A percentile compares a stretch with the other conserved stretches of the same genome.
Conservation (phyloP, 2,329 filamentous ascomycete genomes). For the Claviceps maximensis region DNA sequence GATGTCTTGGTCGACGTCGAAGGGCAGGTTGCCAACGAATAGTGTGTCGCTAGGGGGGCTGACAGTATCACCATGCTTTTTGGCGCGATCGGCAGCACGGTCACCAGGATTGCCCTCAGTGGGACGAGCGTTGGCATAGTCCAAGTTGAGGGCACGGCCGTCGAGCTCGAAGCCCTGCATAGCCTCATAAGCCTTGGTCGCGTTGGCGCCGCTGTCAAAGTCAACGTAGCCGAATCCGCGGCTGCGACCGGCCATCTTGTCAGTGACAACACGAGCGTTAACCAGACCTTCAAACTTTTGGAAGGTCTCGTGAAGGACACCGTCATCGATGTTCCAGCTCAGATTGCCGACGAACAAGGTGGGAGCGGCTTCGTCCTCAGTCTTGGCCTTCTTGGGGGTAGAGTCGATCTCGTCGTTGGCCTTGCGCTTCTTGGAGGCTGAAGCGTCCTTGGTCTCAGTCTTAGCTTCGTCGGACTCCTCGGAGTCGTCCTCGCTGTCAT, state of each 20-base stretch:
- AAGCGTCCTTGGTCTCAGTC: conserved; percentile 20
- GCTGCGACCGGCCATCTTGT: conserved; percentile 68
- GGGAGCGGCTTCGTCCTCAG: conserved; percentile 29
- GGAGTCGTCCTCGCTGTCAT: conserved; percentile 21
- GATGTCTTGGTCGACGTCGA: conserved; percentile 64
- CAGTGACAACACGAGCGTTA: conserved; percentile 68
- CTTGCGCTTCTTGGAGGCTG: conserved; percentile 35
- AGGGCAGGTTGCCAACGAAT: conserved; percentile 84
- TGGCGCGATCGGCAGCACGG: conserved; percentile 50
- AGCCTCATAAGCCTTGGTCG: conserved; percentile 57
- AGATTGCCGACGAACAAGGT: conserved; percentile 87
- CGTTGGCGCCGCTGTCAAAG: conserved; percentile 55
- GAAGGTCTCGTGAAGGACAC: conserved; percentile 69
- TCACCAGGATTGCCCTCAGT: conserved; percentile 37
- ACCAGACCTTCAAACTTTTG: conserved; percentile 61
- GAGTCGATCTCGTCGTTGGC: conserved; percentile 35
- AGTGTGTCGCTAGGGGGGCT: conserved; percentile 76
- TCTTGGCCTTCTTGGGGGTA: conserved; percentile 55
- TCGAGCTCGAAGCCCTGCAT: conserved; percentile 67
- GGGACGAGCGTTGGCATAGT: conserved; percentile 59
- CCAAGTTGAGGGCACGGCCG: conserved; percentile 62
- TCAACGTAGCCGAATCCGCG: conserved; percentile 93
- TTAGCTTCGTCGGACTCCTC: conserved; percentile 22
- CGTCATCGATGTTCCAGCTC: conserved; percentile 82
- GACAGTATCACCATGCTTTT: conserved; percentile 63